Base-by-base conservation (phyloP, 768 basidiomycete species). In the Suillus americanus region DNA sequence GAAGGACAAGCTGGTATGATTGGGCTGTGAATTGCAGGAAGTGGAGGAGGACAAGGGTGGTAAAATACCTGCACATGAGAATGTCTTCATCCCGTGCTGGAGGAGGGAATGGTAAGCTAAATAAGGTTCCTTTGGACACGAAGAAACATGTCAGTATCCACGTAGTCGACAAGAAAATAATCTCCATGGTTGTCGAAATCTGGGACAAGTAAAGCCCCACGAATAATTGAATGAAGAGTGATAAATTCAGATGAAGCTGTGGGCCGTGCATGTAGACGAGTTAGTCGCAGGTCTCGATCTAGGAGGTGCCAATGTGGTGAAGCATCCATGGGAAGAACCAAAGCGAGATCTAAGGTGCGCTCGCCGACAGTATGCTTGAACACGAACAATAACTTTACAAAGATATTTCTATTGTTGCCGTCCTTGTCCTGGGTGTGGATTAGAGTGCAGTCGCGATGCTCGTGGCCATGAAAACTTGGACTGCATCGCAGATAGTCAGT, bases 141-240 rank as follows among this genome's bases (percentile, higher is more conserved):
- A 37, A 64, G 51, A 46, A 73, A 75, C 74, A 75, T 73, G 56
- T 78, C 75, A 8, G 57, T 43, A 67, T 78, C 78, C 18, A 73
- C 43, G 13, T 66, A 28, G 63, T 79, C 74, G 13, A 73, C 63
- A 14, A 78, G 66, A 16, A 77, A 62, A 35, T 33, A 74, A 48
- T 77, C 73, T 0, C 67, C 68, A 56, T 48, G 7, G 4, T 28
- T 51, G 5, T 61, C 60, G 16, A 63, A 68, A 50, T 73, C 76
- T 16, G 68, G 66, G 16, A 69, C 64, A 25, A 63, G 28, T n/a
- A 78, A 45, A 13, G 73, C 77, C 2, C 78, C 74, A 28, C 71
- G 65, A 40, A 75, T 65, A 6, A 79, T 77, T 14, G 77, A 76
- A 18, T 62, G 55, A 13, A 70, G 64, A 4, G 69, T 66, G n/a